phyloP scores from a whole-genome alignment of 768 basidiomycete genomes.

The Lanmaoa pseudosensibilis region DNA sequence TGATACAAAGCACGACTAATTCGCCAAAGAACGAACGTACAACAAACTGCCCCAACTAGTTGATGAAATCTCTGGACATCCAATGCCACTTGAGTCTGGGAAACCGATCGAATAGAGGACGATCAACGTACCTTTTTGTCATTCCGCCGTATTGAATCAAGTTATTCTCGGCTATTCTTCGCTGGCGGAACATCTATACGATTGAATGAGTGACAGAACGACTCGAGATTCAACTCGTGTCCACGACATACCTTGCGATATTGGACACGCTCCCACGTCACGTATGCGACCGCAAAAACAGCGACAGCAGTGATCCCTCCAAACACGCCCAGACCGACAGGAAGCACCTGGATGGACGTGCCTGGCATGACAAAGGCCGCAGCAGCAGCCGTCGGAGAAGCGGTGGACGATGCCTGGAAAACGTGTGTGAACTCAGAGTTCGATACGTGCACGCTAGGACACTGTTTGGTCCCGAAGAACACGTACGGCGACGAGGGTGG shows the following conservation, averaged over 20 bases:
- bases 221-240: background rate
- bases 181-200: conserved; percentile 67
- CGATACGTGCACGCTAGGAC: too few species aligned
- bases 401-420: conserved; percentile 26
- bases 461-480: background rate
- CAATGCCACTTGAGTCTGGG: background rate
- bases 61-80: background rate
- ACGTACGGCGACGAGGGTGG: conserved; percentile 15
- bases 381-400: conserved; percentile 27
- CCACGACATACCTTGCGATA: conserved; percentile 67
- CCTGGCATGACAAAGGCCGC: conserved; percentile 67
- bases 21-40: conserved; percentile 7
- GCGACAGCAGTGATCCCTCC: conserved; percentile 85
- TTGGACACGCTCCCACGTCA: conserved; percentile 85
- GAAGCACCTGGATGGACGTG: conserved; percentile 69
- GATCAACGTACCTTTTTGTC: conserved; percentile 25
- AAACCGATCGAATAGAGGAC: background rate
- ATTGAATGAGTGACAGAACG: background rate
- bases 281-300: conserved; percentile 76
- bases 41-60: background rate
- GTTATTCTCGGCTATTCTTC: conserved; percentile 67
- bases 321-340: conserved; percentile 81
- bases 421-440: background rate
- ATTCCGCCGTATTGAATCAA: conserved; percentile 62
- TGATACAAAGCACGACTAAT: background rate